Base-by-base conservation (phyloP, 371 early-diverging fungal species). In the Fennellomyces sp. region DNA sequence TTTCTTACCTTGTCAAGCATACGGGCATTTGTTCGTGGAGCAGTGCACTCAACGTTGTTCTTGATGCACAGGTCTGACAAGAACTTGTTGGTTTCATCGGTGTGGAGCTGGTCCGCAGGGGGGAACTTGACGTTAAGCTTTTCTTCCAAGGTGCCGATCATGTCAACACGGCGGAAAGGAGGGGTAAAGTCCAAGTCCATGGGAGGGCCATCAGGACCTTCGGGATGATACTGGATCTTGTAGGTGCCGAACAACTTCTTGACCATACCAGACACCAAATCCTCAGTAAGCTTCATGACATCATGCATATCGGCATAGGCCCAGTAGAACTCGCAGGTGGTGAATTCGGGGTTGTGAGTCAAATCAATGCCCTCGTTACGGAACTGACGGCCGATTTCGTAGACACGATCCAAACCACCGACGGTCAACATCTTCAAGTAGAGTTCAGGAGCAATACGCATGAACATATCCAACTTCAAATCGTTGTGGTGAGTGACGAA, bases 261-360 rank as follows among this genome's bases (percentile, higher is more conserved):
- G 72, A 97, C 99, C 94, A 98, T 90, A 57, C 94, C 91, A 52
- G 90, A 88, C 6, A 99, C 47, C 58, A 99, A 73, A 25, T 89
- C 80, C 79, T 99, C 99, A 62, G 98, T 97, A 73, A 99, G 90
- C 36, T 94, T 85, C 91, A 99, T 94, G 59, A 99, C 72, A 74
- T 99, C 99, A 66, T 91, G 85, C 83, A 96, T 89, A 83, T 99
- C 99, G 35, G 99, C 98, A 78, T 99, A 99, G 13, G 99, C 99
- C 98, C 96, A 95, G 85, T 99, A 99, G 82, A 98, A 98, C 84
- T 99, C 99, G 70, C 76, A 96, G 25, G 97, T 95, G 51, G 99
- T 99, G 86, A 99, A 99, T 82, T 99, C 99, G 56, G 99, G 99
- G 88, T 99, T 99, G 88, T 99, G 99, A 36, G 99, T 99, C 76